Percentiles rank a stretch among this genome's conserved stretches.
phyloP scores from a whole-genome alignment of 495 filamentous ascomycete species.

The Penicillium canescens region DNA sequence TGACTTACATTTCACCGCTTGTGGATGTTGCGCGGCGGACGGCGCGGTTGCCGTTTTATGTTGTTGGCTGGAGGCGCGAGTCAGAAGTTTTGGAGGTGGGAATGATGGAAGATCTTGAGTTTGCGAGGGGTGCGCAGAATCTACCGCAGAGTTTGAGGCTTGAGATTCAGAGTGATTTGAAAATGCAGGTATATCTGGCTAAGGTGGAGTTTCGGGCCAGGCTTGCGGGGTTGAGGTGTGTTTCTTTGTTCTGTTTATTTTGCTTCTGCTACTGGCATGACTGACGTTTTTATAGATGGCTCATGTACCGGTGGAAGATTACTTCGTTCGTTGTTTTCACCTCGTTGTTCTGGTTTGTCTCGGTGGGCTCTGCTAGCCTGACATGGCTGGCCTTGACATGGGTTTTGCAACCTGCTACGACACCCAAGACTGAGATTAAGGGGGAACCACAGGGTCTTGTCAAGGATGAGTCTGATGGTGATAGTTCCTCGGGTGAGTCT shows the following conservation, averaged over 20 bases:
- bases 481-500: constrained; percentile 9
- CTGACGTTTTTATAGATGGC: constrained; percentile 51
- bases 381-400: constrained; percentile 56
- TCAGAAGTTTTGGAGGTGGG: constrained; percentile 59
- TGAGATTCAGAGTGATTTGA: constrained; percentile 64
- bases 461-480: constrained; percentile 32
- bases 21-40: constrained; percentile 51
- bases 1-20: constrained; percentile 66
- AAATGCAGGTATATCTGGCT: constrained; percentile 73
- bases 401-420: constrained; percentile 27
- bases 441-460: constrained; percentile 23
- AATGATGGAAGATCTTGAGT: constrained; percentile 72
- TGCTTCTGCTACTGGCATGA: constrained; percentile 1
- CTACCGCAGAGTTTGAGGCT: constrained; percentile 60
- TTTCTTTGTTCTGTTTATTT: not conserved
- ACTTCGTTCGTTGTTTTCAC: constrained; percentile 67
- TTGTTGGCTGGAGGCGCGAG: constrained; percentile 56
- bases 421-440: constrained; percentile 26
- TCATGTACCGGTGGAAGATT: constrained; percentile 81
- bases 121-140: constrained; percentile 54
- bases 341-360: constrained; percentile 69
- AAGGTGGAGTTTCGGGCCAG: constrained; percentile 67
- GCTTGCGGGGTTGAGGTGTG: constrained; percentile 68
- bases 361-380: constrained; percentile 59
- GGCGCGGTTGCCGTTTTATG: constrained; percentile 57